Conservation (phyloP, 768 basidiomycete genomes). For the Crepidotus variabilis region DNA sequence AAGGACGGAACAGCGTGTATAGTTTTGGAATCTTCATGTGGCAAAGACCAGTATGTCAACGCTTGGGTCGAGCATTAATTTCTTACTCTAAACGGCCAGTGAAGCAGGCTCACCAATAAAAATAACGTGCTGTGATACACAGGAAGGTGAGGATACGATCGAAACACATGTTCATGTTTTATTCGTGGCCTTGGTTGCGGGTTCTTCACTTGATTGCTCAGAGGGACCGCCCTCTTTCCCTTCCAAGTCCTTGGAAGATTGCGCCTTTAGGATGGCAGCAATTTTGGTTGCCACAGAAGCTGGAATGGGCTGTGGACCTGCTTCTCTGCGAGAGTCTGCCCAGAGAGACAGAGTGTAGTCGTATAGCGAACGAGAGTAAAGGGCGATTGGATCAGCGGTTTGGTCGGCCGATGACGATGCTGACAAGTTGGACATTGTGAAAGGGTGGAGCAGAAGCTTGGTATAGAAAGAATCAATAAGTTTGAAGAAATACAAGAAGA, state of each 20-base stretch:
- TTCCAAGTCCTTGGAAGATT: background rate
- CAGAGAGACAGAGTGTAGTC: constrained; percentile 65
- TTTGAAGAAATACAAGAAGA: background rate
- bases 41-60: too few relatives aligned
- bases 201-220: background rate
- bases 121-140: too few relatives aligned
- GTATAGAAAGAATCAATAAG: background rate
- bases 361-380: constrained; percentile 63
- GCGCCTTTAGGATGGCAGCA: constrained; percentile 8
- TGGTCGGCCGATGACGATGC: constrained; percentile 15
- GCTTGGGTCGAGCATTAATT: background rate
- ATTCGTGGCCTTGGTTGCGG: background rate
- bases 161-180: background rate
- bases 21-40: too few relatives aligned
- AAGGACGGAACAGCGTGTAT: too few relatives aligned
- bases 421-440: constrained; percentile 11
- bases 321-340: constrained; percentile 59
- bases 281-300: background rate
- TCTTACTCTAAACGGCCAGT: background rate
- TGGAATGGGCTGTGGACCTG: constrained; percentile 27
- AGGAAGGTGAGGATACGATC: too few relatives aligned
- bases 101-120: too few relatives aligned
- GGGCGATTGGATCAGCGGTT: constrained; percentile 37
- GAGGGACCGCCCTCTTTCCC: background rate
- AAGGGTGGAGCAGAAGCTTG: background rate